Conservation (phyloP, 345 rosid species). For the Hibiscus tridactylites region DNA sequence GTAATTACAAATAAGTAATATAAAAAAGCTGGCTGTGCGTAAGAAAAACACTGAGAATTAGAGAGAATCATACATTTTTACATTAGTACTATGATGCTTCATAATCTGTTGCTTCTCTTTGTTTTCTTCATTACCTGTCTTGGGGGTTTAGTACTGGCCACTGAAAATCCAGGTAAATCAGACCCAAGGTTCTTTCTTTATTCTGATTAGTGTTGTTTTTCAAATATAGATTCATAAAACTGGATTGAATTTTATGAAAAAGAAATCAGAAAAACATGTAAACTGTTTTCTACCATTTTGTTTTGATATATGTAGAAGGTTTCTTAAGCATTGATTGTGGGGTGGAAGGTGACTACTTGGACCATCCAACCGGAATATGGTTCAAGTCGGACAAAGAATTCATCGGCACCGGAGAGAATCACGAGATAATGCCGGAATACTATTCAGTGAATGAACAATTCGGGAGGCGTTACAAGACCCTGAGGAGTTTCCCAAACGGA, state of each 20-base stretch:
- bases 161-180: too few species aligned
- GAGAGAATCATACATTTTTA: background rate
- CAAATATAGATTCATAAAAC: too few species aligned
- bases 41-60: background rate
- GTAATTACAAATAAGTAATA: background rate
- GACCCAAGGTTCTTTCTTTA: background rate
- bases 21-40: background rate
- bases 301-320: background rate
- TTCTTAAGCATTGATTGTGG: constrained; percentile 23
- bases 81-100: background rate
- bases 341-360: background rate
- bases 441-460: background rate
- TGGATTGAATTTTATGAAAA: too few species aligned
- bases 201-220: too few species aligned
- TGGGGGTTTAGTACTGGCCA: background rate
- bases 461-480: background rate
- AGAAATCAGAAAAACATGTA: too few species aligned
- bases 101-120: background rate
- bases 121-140: background rate
- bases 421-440: background rate
- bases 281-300: too few species aligned
- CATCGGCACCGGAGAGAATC: constrained; percentile 6
- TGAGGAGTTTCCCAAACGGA: constrained; percentile 15
- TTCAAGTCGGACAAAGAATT: constrained; percentile 11
- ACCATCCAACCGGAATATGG: background rate